Evolutionary conservation across 306 rosid species (phyloP).

Genomic region (Quercus robur): DNA sequence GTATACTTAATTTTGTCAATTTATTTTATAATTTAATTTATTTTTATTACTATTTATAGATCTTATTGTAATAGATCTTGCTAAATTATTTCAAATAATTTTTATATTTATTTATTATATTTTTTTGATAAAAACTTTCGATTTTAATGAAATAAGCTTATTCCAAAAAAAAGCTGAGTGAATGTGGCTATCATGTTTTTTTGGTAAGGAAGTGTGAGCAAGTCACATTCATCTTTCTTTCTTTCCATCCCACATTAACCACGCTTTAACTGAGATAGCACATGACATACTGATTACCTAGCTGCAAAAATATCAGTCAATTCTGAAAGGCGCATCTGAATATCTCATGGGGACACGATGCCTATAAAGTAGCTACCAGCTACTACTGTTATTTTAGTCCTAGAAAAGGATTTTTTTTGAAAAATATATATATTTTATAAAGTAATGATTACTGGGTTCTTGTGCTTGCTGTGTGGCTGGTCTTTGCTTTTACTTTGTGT

Average conservation of each 20-base stretch:
- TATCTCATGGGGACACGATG: neutral
- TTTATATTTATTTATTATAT: accelerated
- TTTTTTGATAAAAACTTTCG: too few relatives aligned
- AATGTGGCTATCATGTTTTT: neutral
- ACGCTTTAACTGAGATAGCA: neutral
- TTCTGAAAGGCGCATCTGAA: neutral
- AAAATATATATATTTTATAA: neutral
- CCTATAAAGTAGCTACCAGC: neutral
- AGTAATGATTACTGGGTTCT: neutral
- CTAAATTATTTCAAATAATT: too few relatives aligned
- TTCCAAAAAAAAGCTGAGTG: too few relatives aligned
- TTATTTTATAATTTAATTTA: too few relatives aligned
- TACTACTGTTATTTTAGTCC: neutral
- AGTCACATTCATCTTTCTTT: neutral
- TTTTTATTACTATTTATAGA: too few relatives aligned
- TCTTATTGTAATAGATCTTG: too few relatives aligned
- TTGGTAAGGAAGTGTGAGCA: neutral
- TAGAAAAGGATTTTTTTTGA: neutral
- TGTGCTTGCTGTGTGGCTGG: neutral
- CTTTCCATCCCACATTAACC: neutral
- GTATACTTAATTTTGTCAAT: too few relatives aligned
- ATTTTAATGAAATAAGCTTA: too few relatives aligned
- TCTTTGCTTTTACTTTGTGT: neutral
- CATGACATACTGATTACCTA: neutral
- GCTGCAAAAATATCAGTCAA: neutral